These are phyloP conservation scores for Corymbia calophylla DNA, from an alignment of 441 rosid genomes.

Conservation along the genomic window DNA sequence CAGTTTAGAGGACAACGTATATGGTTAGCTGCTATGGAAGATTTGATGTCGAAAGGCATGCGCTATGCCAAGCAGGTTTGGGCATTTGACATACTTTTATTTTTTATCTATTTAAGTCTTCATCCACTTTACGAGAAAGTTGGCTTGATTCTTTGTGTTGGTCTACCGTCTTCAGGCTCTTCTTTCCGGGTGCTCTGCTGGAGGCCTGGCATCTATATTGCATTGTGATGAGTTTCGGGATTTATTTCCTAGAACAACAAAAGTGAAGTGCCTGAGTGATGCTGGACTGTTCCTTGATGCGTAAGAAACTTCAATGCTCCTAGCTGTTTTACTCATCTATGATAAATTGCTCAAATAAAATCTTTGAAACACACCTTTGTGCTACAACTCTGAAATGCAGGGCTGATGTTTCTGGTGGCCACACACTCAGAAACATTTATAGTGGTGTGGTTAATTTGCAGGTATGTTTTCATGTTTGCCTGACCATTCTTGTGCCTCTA, in stretches of 20 bases:
- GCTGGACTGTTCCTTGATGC: constrained; percentile 5
- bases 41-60: constrained; percentile 78
- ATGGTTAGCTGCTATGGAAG: constrained; percentile 83
- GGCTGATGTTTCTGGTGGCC: neutral
- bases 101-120: neutral
- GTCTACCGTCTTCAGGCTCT: neutral
- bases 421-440: neutral
- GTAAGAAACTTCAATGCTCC: neutral
- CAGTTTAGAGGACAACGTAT: constrained; percentile 89
- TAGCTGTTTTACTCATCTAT: neutral
- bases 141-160: neutral
- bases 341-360: neutral
- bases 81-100: neutral
- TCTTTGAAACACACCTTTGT: neutral
- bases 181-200: neutral
- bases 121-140: neutral
- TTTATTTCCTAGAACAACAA: neutral
- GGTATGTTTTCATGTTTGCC: neutral
- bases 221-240: neutral
- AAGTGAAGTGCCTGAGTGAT: constrained; percentile 6
- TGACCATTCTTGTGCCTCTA: neutral
- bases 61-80: constrained; percentile 54
- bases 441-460: neutral
- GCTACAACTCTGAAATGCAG: neutral
- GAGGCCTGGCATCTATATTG: constrained; percentile 5